These are phyloP conservation scores for Arabidopsis suecica DNA, from an alignment of 345 rosid genomes.

Conservation along the genomic window DNA sequence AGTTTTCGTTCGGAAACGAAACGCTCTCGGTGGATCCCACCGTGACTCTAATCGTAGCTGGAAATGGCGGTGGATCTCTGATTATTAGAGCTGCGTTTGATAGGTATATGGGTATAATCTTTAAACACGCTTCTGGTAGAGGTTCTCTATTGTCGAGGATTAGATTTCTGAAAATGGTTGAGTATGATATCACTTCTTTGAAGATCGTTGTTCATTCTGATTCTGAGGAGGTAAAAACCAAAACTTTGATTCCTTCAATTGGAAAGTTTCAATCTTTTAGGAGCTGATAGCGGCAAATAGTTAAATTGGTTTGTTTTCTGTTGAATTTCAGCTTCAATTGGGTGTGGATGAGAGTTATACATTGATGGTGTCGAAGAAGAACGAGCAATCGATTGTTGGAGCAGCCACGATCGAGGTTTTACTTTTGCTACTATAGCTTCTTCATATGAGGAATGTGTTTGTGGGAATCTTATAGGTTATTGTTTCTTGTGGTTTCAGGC, in stretches of 20 bases:
- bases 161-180: slow-evolving; percentile 45
- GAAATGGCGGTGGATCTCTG: slow-evolving; percentile 59
- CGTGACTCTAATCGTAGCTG: slow-evolving; percentile 54
- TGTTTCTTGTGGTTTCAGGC: slow-evolving; percentile 59
- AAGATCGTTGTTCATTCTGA: slow-evolving; percentile 66
- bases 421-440: not conserved
- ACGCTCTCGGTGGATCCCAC: slow-evolving; percentile 76
- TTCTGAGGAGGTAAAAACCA: slow-evolving; percentile 56
- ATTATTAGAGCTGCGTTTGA: slow-evolving; percentile 70
- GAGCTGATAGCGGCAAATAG: not conserved
- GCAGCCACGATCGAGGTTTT: slow-evolving; percentile 77
- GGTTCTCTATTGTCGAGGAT: slow-evolving; percentile 45
- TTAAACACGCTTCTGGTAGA: slow-evolving; percentile 51
- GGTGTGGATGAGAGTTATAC: slow-evolving; percentile 58
- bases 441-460: not conserved
- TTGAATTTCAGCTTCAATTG: slow-evolving; percentile 45
- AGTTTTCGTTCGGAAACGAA: slow-evolving; percentile 58
- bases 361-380: slow-evolving; percentile 55
- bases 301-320: slow-evolving; percentile 10
- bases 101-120: slow-evolving; percentile 69
- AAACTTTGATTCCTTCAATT: not conserved
- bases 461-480: not conserved
- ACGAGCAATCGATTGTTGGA: slow-evolving; percentile 57
- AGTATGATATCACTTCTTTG: slow-evolving; percentile 63
- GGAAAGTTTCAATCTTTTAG: not conserved